Percentiles rank a stretch among this genome's conserved stretches.
Conservation (phyloP, 2,329 filamentous ascomycete species). For the Aspergillus sojae region DNA sequence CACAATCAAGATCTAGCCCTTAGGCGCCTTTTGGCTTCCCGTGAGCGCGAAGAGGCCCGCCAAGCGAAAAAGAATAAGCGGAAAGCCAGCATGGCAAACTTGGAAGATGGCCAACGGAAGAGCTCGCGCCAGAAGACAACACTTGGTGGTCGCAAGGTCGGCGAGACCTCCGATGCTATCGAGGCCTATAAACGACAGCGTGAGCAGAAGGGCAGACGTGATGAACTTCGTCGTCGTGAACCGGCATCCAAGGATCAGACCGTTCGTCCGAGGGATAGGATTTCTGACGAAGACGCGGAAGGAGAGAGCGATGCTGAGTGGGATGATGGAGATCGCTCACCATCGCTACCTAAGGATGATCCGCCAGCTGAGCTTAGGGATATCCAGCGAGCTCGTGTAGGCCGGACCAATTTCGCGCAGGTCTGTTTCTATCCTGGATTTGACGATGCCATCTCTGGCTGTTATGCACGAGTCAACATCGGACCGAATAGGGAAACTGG, state of each 20-base stretch:
- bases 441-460: constrained; percentile 76
- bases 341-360: constrained; percentile 61
- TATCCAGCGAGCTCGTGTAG: constrained; percentile 80
- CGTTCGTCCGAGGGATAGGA: constrained; percentile 62
- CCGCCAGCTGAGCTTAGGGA: constrained; percentile 75
- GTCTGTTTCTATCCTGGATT: constrained; percentile 94
- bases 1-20: constrained; percentile 81
- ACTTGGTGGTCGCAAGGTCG: constrained; percentile 65
- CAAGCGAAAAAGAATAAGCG: constrained; percentile 62
- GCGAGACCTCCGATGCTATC: constrained; percentile 71
- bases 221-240: constrained; percentile 50
- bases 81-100: constrained; percentile 75
- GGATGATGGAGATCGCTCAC: constrained; percentile 61
- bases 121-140: constrained; percentile 71
- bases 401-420: constrained; percentile 81
- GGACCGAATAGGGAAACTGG: constrained; percentile 74
- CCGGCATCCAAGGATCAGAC: constrained; percentile 55
- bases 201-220: constrained; percentile 58
- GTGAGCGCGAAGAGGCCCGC: constrained; percentile 63
- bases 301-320: constrained; percentile 81
- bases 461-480: constrained; percentile 82
- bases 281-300: constrained; percentile 65
- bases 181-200: constrained; percentile 68
- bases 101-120: constrained; percentile 77
- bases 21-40: constrained; percentile 71